These are phyloP conservation scores for Mucuna pruriens DNA, from an alignment of 306 rosid genomes.

Conservation along the genomic window DNA sequence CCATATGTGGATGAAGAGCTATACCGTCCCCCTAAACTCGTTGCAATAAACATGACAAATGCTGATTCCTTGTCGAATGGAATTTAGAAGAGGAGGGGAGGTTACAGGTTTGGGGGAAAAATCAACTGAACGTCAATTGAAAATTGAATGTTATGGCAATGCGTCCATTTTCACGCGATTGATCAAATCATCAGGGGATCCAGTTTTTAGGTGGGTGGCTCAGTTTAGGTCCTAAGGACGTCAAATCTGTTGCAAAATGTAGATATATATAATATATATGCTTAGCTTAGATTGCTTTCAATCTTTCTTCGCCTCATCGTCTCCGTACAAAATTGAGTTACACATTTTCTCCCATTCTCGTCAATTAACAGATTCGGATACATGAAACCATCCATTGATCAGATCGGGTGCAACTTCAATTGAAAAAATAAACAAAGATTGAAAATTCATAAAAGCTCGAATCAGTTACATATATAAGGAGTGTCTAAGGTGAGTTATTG, in stretches of 20 bases:
- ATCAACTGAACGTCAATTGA: not conserved
- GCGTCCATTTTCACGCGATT: constrained; percentile 26
- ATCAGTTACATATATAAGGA: too few relatives aligned
- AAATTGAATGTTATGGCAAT: constrained; percentile 2
- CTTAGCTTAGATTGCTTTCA: constrained; percentile 35
- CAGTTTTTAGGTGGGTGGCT: constrained; percentile 36
- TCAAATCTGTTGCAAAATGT: constrained; percentile 57
- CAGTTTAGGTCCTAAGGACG: constrained; percentile 42
- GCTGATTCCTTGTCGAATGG: constrained; percentile 19
- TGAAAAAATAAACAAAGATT: not conserved
- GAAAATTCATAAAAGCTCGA: not conserved
- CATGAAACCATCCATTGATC: not conserved
- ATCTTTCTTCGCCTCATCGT: not conserved
- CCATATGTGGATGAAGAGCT: constrained; percentile 46
- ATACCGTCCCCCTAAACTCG: constrained; percentile 30
- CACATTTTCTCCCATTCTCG: not conserved
- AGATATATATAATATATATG: constrained; percentile 43
- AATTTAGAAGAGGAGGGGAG: constrained; percentile 20
- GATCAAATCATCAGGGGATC: constrained; percentile 23
- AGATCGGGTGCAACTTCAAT: not conserved
- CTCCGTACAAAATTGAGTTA: not conserved
- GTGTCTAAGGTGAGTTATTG: too few relatives aligned
- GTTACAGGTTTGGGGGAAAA: not conserved
- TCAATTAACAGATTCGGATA: not conserved
- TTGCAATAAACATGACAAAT: constrained; percentile 38